Evolutionary conservation across 2,329 filamentous ascomycete genomes (phyloP).

Genomic region (Thermoascus crustaceus): DNA sequence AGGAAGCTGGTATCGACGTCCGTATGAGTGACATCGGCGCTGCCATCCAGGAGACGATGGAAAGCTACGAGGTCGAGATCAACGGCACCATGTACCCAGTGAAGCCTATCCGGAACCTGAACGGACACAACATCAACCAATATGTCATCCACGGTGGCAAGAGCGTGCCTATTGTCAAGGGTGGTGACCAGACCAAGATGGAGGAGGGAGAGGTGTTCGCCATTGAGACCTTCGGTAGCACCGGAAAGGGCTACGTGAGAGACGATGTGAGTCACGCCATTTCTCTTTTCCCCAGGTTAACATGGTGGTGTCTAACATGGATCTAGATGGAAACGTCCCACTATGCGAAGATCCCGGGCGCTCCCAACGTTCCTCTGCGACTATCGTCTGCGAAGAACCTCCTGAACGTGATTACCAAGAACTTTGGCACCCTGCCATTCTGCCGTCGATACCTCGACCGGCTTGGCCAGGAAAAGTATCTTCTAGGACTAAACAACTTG

Average conservation of each 20-base stretch:
- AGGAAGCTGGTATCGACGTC: conserved; percentile 86
- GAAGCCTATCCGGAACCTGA: conserved; percentile 79
- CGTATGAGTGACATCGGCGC: conserved; percentile 78
- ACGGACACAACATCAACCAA: conserved; percentile 80
- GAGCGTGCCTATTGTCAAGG: conserved; percentile 89
- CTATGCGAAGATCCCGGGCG: conserved; percentile 69
- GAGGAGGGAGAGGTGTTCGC: conserved; percentile 93
- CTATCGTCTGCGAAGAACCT: conserved; percentile 77
- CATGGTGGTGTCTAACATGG: conserved; percentile 7
- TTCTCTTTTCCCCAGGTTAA: background rate
- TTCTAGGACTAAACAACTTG: conserved; percentile 81
- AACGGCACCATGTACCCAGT: conserved; percentile 69
- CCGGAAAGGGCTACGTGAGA: conserved; percentile 76
- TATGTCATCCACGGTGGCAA: conserved; percentile 88
- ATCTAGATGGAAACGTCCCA: conserved; percentile 69
- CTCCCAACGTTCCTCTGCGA: conserved; percentile 65
- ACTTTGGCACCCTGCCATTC: conserved; percentile 88
- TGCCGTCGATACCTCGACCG: conserved; percentile 86
- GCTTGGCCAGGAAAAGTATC: conserved; percentile 89
- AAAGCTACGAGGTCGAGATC: conserved; percentile 82
- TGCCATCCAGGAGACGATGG: conserved; percentile 83
- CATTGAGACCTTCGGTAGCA: conserved; percentile 93
- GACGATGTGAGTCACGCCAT: conserved; percentile 60
- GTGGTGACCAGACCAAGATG: conserved; percentile 85
- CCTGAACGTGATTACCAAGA: conserved; percentile 86